phyloP scores from a whole-genome alignment of 1,284 basidiomycete genomes.

The Hortiboletus rubellus region DNA sequence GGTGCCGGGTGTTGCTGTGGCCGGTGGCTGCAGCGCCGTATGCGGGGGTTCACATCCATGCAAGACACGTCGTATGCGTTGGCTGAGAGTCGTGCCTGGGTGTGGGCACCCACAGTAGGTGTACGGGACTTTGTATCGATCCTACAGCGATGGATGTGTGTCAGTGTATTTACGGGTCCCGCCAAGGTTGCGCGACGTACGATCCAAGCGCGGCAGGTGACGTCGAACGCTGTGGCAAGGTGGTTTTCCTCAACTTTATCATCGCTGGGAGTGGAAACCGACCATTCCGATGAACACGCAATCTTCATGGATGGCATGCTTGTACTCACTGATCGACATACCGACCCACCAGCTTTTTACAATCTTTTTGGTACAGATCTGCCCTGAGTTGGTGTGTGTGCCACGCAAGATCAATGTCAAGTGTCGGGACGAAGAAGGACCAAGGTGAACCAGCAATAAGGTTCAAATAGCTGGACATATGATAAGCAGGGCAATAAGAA shows the following conservation, averaged over 20 bases:
- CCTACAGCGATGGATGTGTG: conserved; percentile 16
- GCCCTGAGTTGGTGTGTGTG: conserved; percentile 46
- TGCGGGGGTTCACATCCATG: conserved; percentile 6
- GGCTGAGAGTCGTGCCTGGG: conserved; percentile 42
- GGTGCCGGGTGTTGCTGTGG: conserved; percentile 36
- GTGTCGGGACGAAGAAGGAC: conserved; percentile 45
- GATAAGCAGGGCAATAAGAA: neutral
- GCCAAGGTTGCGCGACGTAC: conserved; percentile 16
- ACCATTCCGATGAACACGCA: neutral
- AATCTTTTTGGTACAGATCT: conserved; percentile 34
- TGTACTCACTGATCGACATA: conserved; percentile 43
- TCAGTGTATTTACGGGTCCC: neutral
- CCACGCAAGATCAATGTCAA: conserved; percentile 49
- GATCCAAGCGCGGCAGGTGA: conserved; percentile 47
- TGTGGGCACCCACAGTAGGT: conserved; percentile 50
- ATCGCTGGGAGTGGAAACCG: conserved; percentile 33
- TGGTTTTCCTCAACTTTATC: conserved; percentile 47
- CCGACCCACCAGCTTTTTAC: conserved; percentile 31
- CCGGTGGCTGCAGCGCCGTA: conserved; percentile 24
- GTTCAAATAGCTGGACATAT: conserved; percentile 38
- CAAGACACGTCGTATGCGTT: conserved; percentile 26
- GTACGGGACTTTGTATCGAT: conserved; percentile 44
- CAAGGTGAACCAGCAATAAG: conserved; percentile 36
- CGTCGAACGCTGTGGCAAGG: conserved; percentile 44
- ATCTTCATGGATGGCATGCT: neutral